These are phyloP conservation scores for Botryotinia narcissicola DNA, from an alignment of 2,329 filamentous ascomycete species.

Conservation along the genomic window DNA sequence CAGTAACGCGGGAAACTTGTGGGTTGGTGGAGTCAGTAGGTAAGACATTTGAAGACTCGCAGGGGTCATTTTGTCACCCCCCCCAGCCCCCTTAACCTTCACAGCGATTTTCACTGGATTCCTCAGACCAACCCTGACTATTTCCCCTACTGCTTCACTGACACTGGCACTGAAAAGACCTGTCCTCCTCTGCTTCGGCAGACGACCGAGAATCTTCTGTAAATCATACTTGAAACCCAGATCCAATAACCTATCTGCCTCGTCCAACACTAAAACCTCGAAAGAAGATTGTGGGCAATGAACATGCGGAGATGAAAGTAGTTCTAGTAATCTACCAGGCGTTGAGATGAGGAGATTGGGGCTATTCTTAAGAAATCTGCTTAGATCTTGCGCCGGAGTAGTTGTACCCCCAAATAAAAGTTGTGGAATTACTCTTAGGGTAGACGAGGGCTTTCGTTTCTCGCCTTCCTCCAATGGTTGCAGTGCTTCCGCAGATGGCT, in stretches of 20 bases:
- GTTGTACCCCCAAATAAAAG: conserved; percentile 82
- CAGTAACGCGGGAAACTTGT: conserved; percentile 75
- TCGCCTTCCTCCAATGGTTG: conserved; percentile 54
- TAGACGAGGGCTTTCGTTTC: conserved; percentile 47
- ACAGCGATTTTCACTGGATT: conserved; percentile 96
- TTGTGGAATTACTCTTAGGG: conserved; percentile 71
- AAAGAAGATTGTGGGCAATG: conserved; percentile 87
- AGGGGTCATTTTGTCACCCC: conserved; percentile 84
- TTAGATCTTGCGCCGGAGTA: conserved; percentile 80
- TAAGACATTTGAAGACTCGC: conserved; percentile 93
- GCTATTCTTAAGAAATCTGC: conserved; percentile 76
- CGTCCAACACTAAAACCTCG: conserved; percentile 88
- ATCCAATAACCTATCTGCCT: conserved; percentile 89
- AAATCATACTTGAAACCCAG: conserved; percentile 91
- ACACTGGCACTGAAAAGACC: conserved; percentile 94
- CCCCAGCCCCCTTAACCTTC: conserved; percentile 76
- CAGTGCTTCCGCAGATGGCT: conserved; percentile 67
- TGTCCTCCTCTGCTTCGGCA: conserved; percentile 91
- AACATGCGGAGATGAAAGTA: conserved; percentile 82
- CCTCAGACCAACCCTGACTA: conserved; percentile 85
- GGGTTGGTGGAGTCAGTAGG: conserved; percentile 67
- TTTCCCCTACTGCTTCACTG: conserved; percentile 90
- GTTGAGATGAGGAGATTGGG: conserved; percentile 90
- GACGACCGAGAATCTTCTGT: conserved; percentile 74
- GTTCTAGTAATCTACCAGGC: conserved; percentile 82